A percentile compares a stretch with the other conserved stretches of the same genome.
Evolutionary conservation across 495 filamentous ascomycete genomes (phyloP).

Genomic region (Aspergillus sparsus): DNA sequence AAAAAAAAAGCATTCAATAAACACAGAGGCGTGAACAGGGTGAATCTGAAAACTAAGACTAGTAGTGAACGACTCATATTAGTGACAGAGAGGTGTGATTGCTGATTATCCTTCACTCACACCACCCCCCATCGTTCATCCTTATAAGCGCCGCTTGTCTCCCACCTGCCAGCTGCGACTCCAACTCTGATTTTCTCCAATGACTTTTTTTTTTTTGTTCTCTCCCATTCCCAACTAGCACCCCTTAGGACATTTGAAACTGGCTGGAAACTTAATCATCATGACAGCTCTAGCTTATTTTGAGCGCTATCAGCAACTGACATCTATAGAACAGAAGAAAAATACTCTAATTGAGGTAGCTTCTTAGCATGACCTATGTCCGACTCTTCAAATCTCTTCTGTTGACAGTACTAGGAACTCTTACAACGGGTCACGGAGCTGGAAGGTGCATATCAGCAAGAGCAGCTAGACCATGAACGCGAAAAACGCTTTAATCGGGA

Average conservation of each 20-base stretch:
- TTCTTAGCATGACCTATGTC: constrained; percentile 12
- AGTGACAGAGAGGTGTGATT: neutral
- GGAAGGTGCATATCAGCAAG: constrained; percentile 48
- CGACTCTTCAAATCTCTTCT: neutral
- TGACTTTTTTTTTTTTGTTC: neutral
- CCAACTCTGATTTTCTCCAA: neutral
- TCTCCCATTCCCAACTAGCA: neutral
- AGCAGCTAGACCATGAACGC: constrained; percentile 54
- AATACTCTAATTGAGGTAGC: constrained; percentile 56
- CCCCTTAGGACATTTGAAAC: constrained; percentile 7
- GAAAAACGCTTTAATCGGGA: constrained; percentile 59
- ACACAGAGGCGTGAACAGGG: neutral
- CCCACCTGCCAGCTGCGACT: constrained; percentile 2
- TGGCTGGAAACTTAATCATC: constrained; percentile 15
- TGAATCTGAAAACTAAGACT: neutral
- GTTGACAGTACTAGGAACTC: constrained; percentile 43
- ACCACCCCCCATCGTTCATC: neutral
- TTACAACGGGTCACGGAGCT: constrained; percentile 49
- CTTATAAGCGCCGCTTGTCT: constrained; percentile 14
- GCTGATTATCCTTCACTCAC: neutral
- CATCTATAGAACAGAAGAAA: constrained; percentile 51
- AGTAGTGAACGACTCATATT: neutral
- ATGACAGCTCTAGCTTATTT: constrained; percentile 42
- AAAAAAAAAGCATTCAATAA: neutral
- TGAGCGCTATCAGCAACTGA: constrained; percentile 51